Evolutionary conservation across 495 filamentous ascomycete species (phyloP), one percentile per base, ranked within the genome.

Genomic region (Poronia punctata): DNA sequence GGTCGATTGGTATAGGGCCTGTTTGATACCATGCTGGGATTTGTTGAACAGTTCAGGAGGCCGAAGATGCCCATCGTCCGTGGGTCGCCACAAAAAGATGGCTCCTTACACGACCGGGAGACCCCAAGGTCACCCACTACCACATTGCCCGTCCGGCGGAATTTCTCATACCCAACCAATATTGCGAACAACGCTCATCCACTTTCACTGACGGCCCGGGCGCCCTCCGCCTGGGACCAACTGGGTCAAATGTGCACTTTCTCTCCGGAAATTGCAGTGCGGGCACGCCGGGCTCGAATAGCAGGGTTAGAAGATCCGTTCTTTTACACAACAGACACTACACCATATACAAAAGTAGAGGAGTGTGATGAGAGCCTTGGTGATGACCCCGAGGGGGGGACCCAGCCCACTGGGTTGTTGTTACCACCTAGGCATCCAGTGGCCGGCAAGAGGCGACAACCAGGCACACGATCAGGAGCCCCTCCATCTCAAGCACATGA

Each of bases 101-200:
- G 30, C 27, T n/a, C n/a, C 14, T 10, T 38, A 38, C 18, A 26
- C 30, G 25, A 26, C 3, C 44, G 22, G 26, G 40, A 30, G 16
- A 21, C 40, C 7, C 33, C 27, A 26, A 40, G 39, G 17, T 38
- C 48, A 16, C 45, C 17, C 20, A 16, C 21, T 7, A 14, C 37
- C 15, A 39, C 33, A 7, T 46, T 53, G 8, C 56, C 56, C 6
- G 45, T 59, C 7, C 16, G 56, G 22, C 40, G 56, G 22, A 59
- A 59, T 30, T 59, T 59, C 41, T 59, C 56, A 12, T 59, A 59
- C 30, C 56, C 56, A 17, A 47, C 35, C 12, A 45, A 54, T 33
- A 36, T 56, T 21, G 37, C 35, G 12, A 47, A 22, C 3, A 35
- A 15, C 16, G 33, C 31, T 4, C 37, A 34, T 7, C 24, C 38